phyloP scores from a whole-genome alignment of 2,329 filamentous ascomycete genomes.

The Metarhizium humberi region DNA sequence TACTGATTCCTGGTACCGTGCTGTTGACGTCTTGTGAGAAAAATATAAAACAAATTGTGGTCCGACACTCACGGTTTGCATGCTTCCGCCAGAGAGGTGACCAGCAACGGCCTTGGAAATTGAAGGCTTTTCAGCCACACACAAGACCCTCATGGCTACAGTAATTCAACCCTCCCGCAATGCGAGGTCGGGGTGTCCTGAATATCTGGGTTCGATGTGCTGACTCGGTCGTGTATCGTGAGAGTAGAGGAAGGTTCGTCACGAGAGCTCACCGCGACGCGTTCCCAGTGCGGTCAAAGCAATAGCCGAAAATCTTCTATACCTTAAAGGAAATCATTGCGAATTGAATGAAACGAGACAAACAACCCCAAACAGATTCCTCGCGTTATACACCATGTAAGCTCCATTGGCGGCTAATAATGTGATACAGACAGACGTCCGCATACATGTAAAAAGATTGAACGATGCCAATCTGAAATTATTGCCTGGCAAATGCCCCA shows the following conservation, averaged over 20 bases:
- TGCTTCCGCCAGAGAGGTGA: constrained; percentile 72
- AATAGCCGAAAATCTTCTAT: background rate
- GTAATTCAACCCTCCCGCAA: background rate
- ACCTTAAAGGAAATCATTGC: background rate
- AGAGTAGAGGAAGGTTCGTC: background rate
- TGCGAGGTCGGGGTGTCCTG: background rate
- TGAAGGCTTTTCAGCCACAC: constrained; percentile 65
- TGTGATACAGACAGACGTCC: background rate
- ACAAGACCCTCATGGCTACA: constrained; percentile 38
- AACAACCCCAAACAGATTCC: background rate
- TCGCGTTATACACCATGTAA: background rate
- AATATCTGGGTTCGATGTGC: background rate
- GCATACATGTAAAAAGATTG: background rate
- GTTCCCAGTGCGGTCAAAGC: background rate
- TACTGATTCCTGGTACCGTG: constrained; percentile 61
- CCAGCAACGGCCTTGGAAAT: constrained; percentile 90
- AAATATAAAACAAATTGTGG: background rate
- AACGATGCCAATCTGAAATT: background rate
- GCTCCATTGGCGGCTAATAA: background rate
- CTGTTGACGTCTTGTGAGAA: constrained; percentile 33
- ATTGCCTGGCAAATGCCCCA: no score
- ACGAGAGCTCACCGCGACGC: background rate
- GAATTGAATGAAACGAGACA: background rate
- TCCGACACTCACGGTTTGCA: constrained; percentile 54
- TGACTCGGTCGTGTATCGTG: background rate